Conservation (phyloP, 352 stramenopile species). For the Phytopythium vexans region DNA sequence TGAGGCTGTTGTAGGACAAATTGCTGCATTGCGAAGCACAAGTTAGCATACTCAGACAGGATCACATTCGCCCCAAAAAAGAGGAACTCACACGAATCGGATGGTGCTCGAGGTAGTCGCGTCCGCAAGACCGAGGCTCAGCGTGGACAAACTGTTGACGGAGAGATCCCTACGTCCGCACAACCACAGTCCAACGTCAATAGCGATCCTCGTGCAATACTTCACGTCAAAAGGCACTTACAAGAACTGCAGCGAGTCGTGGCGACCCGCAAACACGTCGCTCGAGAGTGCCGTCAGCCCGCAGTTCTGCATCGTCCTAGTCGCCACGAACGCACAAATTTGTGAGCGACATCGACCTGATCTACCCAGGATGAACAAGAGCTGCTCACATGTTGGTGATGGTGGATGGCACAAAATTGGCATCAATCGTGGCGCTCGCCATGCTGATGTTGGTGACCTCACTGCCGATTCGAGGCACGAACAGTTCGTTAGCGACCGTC, state of each 20-base stretch:
- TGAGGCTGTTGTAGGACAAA: constrained; percentile 35
- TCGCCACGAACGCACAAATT: neutral
- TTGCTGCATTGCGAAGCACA: constrained; percentile 9
- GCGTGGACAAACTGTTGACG: constrained; percentile 9
- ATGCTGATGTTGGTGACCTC: constrained; percentile 9
- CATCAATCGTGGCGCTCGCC: constrained; percentile 1
- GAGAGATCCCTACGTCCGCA: constrained; percentile 17
- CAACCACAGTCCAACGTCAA: neutral
- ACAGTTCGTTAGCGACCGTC: neutral
- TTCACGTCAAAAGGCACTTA: constrained; percentile 1
- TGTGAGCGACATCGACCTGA: neutral
- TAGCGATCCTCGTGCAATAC: neutral
- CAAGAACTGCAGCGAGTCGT: constrained; percentile 7
- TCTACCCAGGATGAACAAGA: neutral
- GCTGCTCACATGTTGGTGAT: constrained; percentile 8
- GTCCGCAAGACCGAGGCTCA: constrained; percentile 8
- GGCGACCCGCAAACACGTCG: constrained; percentile 9
- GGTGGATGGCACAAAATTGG: constrained; percentile 1
- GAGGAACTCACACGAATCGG: constrained; percentile 11
- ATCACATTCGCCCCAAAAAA: neutral
- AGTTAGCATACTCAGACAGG: neutral
- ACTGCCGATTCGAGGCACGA: neutral
- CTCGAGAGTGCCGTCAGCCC: constrained; percentile 11
- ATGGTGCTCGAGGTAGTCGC: constrained; percentile 3
- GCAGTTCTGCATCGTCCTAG: constrained; percentile 20